Conservation (phyloP, 1,284 basidiomycete genomes). For the Crucibulum parvulum region DNA sequence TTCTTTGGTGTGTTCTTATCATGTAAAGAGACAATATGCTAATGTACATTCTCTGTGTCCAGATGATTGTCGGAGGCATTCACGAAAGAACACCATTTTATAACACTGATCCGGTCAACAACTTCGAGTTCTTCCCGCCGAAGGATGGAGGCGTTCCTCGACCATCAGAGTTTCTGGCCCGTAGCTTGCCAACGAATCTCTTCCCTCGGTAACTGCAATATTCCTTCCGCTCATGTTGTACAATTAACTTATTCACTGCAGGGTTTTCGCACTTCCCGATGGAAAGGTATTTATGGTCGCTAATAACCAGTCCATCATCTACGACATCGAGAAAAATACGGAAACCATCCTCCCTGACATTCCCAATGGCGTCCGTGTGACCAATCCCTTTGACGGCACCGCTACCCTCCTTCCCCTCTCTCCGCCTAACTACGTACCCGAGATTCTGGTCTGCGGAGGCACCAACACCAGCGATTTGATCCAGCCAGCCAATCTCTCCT, state of each 20-base stretch:
- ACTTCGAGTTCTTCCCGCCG: conserved; percentile 59
- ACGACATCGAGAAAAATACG: conserved; percentile 47
- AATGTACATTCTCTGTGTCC: background rate
- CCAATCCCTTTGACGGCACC: conserved; percentile 55
- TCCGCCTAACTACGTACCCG: conserved; percentile 49
- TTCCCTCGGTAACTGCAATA: conserved; percentile 41
- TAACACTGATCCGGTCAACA: conserved; percentile 52
- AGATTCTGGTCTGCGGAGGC: conserved; percentile 59
- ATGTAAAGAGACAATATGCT: background rate
- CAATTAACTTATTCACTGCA: conserved; percentile 1
- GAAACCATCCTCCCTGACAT: conserved; percentile 50
- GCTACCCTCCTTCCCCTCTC: conserved; percentile 56
- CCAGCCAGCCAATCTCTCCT: conserved; percentile 37
- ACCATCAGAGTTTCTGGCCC: conserved; percentile 53
- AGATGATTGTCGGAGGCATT: conserved; percentile 50
- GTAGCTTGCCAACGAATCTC: conserved; percentile 48
- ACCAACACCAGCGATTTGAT: conserved; percentile 34
- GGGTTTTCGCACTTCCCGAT: conserved; percentile 40
- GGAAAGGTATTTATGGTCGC: conserved; percentile 51
- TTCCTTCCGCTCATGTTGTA: background rate
- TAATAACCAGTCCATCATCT: conserved; percentile 52
- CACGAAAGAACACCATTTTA: conserved; percentile 42
- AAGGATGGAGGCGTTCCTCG: conserved; percentile 53
- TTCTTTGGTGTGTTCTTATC: conserved; percentile 24
- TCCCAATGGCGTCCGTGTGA: conserved; percentile 56